Evolutionary conservation across 352 stramenopile species (phyloP), one percentile per base, ranked within the genome.

Genomic region (Aphanomyces euteiches): DNA sequence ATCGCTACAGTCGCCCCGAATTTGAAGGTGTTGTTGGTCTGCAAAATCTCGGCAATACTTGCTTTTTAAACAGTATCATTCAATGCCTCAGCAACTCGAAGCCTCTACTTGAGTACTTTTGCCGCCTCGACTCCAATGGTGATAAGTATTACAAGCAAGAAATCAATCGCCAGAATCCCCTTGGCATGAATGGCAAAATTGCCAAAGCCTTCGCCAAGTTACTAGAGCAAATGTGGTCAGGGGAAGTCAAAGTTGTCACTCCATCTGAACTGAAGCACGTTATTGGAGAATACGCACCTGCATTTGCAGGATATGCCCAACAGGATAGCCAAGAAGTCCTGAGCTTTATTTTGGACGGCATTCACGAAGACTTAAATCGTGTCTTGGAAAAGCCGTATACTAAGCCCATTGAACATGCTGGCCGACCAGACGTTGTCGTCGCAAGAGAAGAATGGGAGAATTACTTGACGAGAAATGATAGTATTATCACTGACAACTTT

Each of bases 111-210:
- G 75, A 92, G 56, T 98, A 98, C 76, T 99, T 99, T 75, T 73
- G 98, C 0, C 75, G 73, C 56, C 80, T 81, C 21, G 75, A 96
- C 56, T 82, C 90, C n/a, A 66, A 80, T 0, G 74, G 75, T 3
- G 66, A 61, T 7, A 65, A 63, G 15, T 66, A 74, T 38, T 90
- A 90, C 65, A 67, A 79, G 34, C 78, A 79, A 12, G 87, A 98
- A 70, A 85, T 99, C 50, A 99, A 99, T 73, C 77, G 82, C 67
- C 78, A 92, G 19, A 99, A 99, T 73, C 96, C 97, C 19, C 83
- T 99, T 3, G 87, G 96, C 1, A 97, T 88, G 34, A 83, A 87
- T 37, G 97, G 96, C 4, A 83, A 88, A 71, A 77, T 99, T 38
- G 96, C 93, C 6, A 82, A 79, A 7, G 90, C 97, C n/a, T 99